Evolutionary conservation across 805 yeast species (phyloP).

Genomic region (Middelhovenomyces tepae): DNA sequence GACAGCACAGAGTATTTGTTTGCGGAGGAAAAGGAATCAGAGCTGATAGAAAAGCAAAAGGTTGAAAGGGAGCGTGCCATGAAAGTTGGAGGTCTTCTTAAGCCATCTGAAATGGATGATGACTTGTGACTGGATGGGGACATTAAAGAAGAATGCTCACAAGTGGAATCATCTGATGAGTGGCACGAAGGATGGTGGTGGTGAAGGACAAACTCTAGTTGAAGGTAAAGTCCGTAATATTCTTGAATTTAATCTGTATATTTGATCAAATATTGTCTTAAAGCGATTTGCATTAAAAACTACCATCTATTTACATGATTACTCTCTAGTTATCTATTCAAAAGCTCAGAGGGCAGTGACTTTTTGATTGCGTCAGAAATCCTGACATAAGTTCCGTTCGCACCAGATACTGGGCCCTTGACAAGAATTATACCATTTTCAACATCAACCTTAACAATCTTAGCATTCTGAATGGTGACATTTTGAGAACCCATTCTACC

Average conservation of each 20-base stretch:
- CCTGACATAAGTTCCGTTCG: slow-evolving; percentile 64
- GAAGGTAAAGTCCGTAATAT: too few species aligned
- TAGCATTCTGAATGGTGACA: slow-evolving; percentile 66
- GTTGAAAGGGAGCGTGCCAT: slow-evolving; percentile 73
- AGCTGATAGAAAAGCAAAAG: slow-evolving; percentile 56
- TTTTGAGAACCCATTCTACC: slow-evolving; percentile 85
- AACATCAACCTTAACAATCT: slow-evolving; percentile 71
- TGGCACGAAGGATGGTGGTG: too few species aligned
- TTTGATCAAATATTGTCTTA: too few species aligned
- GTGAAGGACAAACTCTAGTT: too few species aligned
- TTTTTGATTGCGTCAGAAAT: slow-evolving; percentile 64
- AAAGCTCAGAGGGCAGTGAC: slow-evolving; percentile 1
- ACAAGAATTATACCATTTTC: slow-evolving; percentile 73
- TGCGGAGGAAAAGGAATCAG: slow-evolving; percentile 86
- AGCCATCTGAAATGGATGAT: slow-evolving; percentile 92
- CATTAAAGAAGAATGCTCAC: too few species aligned
- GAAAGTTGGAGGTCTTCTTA: slow-evolving; percentile 85
- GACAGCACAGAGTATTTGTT: slow-evolving; percentile 81
- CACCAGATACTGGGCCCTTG: slow-evolving; percentile 88
- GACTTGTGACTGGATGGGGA: slow-evolving; percentile 27
- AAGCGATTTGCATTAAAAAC: too few species aligned
- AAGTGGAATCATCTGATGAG: too few species aligned
- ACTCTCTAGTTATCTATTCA: too few species aligned
- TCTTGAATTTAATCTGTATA: too few species aligned
- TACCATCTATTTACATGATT: too few species aligned